Percentiles rank a stretch among this genome's conserved stretches.
Evolutionary conservation across 208 protist genomes (phyloP).

Genomic region (Lotmaria passim): DNA sequence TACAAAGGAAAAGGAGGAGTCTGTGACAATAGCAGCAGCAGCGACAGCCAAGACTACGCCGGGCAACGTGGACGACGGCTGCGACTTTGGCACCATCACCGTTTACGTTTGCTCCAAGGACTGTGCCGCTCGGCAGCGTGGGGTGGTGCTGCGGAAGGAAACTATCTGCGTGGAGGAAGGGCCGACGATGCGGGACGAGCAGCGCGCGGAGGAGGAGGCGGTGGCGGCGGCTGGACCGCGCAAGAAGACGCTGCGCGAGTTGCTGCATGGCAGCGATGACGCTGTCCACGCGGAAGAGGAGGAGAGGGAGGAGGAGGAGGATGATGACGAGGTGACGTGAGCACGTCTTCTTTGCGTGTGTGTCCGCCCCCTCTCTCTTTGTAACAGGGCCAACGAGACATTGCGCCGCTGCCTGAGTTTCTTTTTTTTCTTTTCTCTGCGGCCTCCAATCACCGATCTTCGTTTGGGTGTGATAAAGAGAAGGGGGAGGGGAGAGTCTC

Average conservation of each 20-base stretch:
- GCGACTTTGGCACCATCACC: constrained; percentile 82
- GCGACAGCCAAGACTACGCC: background rate
- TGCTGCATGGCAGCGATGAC: constrained; percentile 24
- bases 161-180: constrained; percentile 69
- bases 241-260: constrained; percentile 26
- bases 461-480: too few species aligned
- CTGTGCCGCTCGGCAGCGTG: constrained; percentile 46
- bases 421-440: too few species aligned
- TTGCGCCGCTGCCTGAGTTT: too few species aligned
- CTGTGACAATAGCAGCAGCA: too few species aligned
- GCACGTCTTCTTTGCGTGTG: too few species aligned
- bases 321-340: constrained; percentile 1
- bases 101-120: constrained; percentile 74
- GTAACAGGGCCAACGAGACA: too few species aligned
- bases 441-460: too few species aligned
- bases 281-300: constrained; percentile 4
- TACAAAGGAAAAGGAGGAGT: too few species aligned
- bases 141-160: constrained; percentile 62
- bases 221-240: constrained; percentile 4
- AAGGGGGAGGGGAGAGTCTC: too few species aligned
- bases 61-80: constrained; percentile 55
- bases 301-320: background rate
- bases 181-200: constrained; percentile 38
- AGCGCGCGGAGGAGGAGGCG: constrained; percentile 24
- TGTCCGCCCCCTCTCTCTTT: too few species aligned